Evolutionary conservation across 2,329 filamentous ascomycete species (phyloP).

Genomic region (Plectosphaerella plurivora): DNA sequence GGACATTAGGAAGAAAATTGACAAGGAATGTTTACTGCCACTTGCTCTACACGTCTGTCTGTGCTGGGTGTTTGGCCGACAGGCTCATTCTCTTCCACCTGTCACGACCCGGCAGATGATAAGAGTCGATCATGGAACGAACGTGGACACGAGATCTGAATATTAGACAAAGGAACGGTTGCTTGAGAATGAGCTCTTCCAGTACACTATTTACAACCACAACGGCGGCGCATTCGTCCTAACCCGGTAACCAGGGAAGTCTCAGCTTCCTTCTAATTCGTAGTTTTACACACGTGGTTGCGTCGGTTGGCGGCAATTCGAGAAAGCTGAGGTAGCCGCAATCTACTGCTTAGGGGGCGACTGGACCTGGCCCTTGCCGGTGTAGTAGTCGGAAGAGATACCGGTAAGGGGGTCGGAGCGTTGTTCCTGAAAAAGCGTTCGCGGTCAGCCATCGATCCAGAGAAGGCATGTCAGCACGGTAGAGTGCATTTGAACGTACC

Average conservation of each 20-base stretch:
- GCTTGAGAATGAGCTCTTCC: slow-evolving; percentile 32
- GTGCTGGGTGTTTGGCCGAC: no score
- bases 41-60: no score
- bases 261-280: slow-evolving; percentile 18
- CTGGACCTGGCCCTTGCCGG: slow-evolving; percentile 75
- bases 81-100: no score
- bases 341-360: slow-evolving; percentile 51
- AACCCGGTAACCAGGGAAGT: slow-evolving; percentile 22
- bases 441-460: not conserved
- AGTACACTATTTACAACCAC: slow-evolving; percentile 39
- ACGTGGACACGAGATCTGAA: not conserved
- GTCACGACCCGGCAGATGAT: no score
- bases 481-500: slow-evolving; percentile 47
- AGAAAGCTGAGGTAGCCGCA: slow-evolving; percentile 8
- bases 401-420: slow-evolving; percentile 83
- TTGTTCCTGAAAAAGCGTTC: slow-evolving; percentile 56
- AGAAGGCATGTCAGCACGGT: not conserved
- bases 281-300: slow-evolving; percentile 29
- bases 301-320: slow-evolving; percentile 11
- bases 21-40: not conserved
- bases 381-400: slow-evolving; percentile 74
- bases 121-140: no score
- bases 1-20: not conserved
- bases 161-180: slow-evolving; percentile 18
- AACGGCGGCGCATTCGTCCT: slow-evolving; percentile 14